phyloP scores from a whole-genome alignment of 345 rosid species.

The Xanthoceras sorbifolium region DNA sequence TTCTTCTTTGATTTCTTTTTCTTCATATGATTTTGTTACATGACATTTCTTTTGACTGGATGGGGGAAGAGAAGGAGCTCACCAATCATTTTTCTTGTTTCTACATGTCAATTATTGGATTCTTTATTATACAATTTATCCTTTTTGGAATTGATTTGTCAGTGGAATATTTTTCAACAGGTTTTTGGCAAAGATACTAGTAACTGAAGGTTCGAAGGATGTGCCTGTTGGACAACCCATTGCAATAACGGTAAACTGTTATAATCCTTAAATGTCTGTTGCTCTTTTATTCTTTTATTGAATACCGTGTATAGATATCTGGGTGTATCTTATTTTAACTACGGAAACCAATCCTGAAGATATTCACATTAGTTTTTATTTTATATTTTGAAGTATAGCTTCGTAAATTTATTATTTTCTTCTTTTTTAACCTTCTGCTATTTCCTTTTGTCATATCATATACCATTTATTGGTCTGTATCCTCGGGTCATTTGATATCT shows the following conservation, averaged over 20 bases:
- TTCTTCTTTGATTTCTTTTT: neutral
- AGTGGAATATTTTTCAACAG: slow-evolving; percentile 43
- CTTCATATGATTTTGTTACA: neutral
- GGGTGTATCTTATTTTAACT: neutral
- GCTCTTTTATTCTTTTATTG: slow-evolving; percentile 13
- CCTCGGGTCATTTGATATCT: neutral
- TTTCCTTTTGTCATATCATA: neutral
- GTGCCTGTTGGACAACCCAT: slow-evolving; percentile 87
- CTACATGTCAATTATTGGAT: neutral
- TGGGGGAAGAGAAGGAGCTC: neutral
- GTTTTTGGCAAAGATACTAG: slow-evolving; percentile 84
- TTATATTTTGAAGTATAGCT: neutral
- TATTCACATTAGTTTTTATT: neutral
- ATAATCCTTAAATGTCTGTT: slow-evolving; percentile 4
- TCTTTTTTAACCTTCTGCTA: neutral
- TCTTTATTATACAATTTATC: slow-evolving; percentile 1
- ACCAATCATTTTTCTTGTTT: neutral
- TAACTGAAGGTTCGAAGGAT: slow-evolving; percentile 89
- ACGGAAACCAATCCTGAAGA: neutral
- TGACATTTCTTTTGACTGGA: neutral
- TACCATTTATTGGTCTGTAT: neutral
- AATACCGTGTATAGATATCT: slow-evolving; percentile 11
- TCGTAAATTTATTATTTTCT: neutral
- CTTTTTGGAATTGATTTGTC: slow-evolving; percentile 8
- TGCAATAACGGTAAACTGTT: slow-evolving; percentile 68